These are phyloP conservation scores for Russula virescens DNA, from an alignment of 768 basidiomycete genomes.

Conservation along the genomic window DNA sequence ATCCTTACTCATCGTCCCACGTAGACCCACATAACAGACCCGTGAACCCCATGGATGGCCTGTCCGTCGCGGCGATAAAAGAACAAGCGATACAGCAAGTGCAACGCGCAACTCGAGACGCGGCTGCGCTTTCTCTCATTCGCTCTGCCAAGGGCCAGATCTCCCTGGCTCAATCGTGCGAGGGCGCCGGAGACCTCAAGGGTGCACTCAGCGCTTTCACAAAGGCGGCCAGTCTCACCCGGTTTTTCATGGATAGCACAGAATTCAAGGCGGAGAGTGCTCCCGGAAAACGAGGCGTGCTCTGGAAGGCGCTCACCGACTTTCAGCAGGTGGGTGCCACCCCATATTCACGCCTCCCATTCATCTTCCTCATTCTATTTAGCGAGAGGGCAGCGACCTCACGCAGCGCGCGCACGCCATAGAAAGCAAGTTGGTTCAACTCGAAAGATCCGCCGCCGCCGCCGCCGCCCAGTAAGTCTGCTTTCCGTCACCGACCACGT, in stretches of 20 bases:
- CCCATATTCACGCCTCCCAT: not conserved
- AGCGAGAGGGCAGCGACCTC: slow-evolving; percentile 39
- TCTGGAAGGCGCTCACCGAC: slow-evolving; percentile 58
- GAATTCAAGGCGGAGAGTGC: slow-evolving; percentile 50
- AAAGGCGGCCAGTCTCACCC: slow-evolving; percentile 53
- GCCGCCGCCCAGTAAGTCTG: slow-evolving; percentile 30
- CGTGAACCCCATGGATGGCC: slow-evolving; percentile 26
- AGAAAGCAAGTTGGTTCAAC: slow-evolving; percentile 41
- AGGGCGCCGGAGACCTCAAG: slow-evolving; percentile 54
- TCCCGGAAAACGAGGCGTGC: slow-evolving; percentile 45
- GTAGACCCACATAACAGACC: slow-evolving; percentile 26
- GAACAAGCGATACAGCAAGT: slow-evolving; percentile 44
- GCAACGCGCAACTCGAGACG: slow-evolving; percentile 48
- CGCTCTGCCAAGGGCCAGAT: slow-evolving; percentile 55
- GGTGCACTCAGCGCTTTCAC: slow-evolving; percentile 55
- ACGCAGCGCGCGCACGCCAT: slow-evolving; percentile 39
- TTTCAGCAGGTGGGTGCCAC: slow-evolving; percentile 54
- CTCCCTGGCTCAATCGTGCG: slow-evolving; percentile 44
- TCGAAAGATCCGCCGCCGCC: slow-evolving; percentile 37
- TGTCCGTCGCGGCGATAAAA: slow-evolving; percentile 44
- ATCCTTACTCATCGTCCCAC: slow-evolving; percentile 19
- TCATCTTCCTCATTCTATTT: not conserved
- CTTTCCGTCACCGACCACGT: not conserved
- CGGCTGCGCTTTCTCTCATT: slow-evolving; percentile 56
- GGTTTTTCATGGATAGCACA: slow-evolving; percentile 52